These are phyloP conservation scores for Crassisporium funariophilum DNA, from an alignment of 768 basidiomycete genomes.

Conservation along the genomic window DNA sequence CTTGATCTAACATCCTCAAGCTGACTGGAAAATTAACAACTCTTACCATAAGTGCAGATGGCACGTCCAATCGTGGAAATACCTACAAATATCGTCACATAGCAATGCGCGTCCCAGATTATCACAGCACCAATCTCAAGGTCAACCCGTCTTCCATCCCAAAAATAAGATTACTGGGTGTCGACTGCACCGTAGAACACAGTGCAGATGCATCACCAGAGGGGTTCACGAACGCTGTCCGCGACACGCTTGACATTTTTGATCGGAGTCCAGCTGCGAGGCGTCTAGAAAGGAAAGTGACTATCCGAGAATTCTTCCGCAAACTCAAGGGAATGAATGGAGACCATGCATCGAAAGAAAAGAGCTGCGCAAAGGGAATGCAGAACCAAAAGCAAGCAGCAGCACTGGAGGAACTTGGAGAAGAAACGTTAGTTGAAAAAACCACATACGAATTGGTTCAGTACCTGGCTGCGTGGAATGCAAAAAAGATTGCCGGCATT, in stretches of 20 bases:
- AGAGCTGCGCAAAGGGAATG: slow-evolving; percentile 14
- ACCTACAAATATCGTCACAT: not conserved
- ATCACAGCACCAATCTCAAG: not conserved
- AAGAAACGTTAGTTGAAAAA: slow-evolving; percentile 10
- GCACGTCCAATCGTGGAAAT: not conserved
- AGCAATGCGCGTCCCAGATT: not conserved
- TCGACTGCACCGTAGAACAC: slow-evolving; percentile 1
- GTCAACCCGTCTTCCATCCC: not conserved
- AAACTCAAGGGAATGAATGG: slow-evolving; percentile 23
- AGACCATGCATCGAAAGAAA: slow-evolving; percentile 27
- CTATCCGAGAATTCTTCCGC: slow-evolving; percentile 2
- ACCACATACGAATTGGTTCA: slow-evolving; percentile 15
- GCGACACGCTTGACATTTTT: not conserved
- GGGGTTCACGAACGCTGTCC: not conserved
- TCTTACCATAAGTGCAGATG: not conserved
- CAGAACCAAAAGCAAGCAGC: slow-evolving; percentile 17
- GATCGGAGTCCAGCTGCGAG: not conserved
- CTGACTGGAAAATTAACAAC: not conserved
- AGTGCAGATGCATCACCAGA: not conserved
- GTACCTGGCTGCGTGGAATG: slow-evolving; percentile 18
- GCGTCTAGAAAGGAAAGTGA: not conserved
- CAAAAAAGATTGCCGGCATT: slow-evolving; percentile 21
- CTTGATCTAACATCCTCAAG: not conserved
- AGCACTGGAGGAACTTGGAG: slow-evolving; percentile 16
- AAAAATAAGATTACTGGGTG: not conserved